A percentile compares a stretch with the other conserved stretches of the same genome.
Conservation (phyloP, 805 yeast genomes). For the Ogataea henricii region DNA sequence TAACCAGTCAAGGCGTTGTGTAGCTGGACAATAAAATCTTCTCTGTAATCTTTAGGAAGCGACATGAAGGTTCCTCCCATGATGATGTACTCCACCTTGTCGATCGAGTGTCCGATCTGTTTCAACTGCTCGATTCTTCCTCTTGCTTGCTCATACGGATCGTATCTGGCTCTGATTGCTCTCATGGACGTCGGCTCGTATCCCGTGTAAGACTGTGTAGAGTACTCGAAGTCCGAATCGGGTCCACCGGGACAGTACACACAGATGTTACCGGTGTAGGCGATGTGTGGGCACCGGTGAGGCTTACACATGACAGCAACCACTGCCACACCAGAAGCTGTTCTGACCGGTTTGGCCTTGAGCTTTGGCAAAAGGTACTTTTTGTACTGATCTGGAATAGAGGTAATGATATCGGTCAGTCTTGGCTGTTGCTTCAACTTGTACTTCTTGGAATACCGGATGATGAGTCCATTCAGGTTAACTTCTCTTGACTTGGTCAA, state of each 20-base stretch:
- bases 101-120: constrained; percentile 94
- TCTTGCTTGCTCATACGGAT: constrained; percentile 97
- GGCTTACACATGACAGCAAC: constrained; percentile 99
- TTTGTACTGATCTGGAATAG: constrained; percentile 95
- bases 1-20: constrained; percentile 96
- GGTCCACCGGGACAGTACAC: constrained; percentile 99
- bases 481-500: constrained; percentile 74
- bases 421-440: constrained; percentile 91
- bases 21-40: constrained; percentile 80
- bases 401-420: constrained; percentile 88
- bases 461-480: constrained; percentile 87
- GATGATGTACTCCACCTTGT: constrained; percentile 94
- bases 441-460: constrained; percentile 83
- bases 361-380: constrained; percentile 88
- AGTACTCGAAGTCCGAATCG: constrained; percentile 95
- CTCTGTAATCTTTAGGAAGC: constrained; percentile 85
- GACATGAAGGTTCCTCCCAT: constrained; percentile 99
- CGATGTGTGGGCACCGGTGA: constrained; percentile 98
- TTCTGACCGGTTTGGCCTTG: constrained; percentile 98
- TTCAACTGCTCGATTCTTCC: constrained; percentile 96
- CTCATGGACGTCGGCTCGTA: constrained; percentile 99
- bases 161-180: constrained; percentile 97
- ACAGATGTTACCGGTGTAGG: constrained; percentile 97
- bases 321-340: constrained; percentile 98
- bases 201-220: constrained; percentile 97